Base-by-base conservation (phyloP, 306 rosid genomes). In the Lathyrus sativus region DNA sequence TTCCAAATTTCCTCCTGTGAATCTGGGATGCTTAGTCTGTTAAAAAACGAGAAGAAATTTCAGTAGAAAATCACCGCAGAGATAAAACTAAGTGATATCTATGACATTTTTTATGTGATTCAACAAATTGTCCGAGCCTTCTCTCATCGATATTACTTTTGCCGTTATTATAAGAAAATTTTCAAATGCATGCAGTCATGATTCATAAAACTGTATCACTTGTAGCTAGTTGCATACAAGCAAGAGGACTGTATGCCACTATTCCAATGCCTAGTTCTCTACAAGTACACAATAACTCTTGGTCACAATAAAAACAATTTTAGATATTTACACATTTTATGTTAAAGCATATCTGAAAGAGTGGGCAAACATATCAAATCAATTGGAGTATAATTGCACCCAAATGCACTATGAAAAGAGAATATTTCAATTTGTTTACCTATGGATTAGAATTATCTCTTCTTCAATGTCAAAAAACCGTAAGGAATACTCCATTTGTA, bases 261-360 rank as follows among this genome's bases (percentile, higher is more conserved):
- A 89, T 83, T 42, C 88, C 92, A 29, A 85, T 89, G 65, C 92
- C 96, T 13, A 89, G 84, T 56, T 89, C 84, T 62, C 90, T 89
- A 69, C 39, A 55, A 67, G 51, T 22, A 31, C 37, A 44, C 24
- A 13, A 56, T 41, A n/a, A 28, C 62, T 45, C 55, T 31, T 39
- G 58, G 46, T 76, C 44, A 42, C 56, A 53, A 48, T 45, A 17
- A 53, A 22, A 15, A 44, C 22, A 51, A 38, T 19, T 33, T 46
- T 17, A n/a, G 29, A 37, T 43, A 22, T 38, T 57, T 62, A n/a
- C 24, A 39, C 37, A 61, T 38, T 37, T 43, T 48, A 38, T 9
- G 65, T 39, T 45, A 46, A 51, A 65, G 22, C 57, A 71, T 58
- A 50, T 39, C 4, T 22, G 37, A 64, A 56, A 65, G 49, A 58